Conservation (phyloP, 2,329 filamentous ascomycete genomes). For the Microdochium nivale region DNA sequence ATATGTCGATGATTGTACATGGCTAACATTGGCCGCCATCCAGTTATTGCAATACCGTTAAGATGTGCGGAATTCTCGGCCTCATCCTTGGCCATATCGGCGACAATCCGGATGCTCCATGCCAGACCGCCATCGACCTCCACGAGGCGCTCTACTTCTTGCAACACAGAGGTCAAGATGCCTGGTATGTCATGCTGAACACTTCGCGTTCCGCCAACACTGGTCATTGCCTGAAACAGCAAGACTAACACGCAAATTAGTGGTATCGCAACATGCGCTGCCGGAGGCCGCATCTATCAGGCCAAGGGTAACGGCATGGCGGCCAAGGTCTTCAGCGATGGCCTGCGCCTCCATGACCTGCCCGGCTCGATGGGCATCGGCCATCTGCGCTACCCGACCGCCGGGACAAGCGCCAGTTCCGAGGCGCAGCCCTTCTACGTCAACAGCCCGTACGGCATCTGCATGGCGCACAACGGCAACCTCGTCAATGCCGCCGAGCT, state of each 20-base stretch:
- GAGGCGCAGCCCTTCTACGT: conserved; percentile 93
- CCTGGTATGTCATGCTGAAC: conserved; percentile 23
- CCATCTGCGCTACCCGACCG: conserved; percentile 84
- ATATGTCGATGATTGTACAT: background rate
- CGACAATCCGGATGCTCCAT: conserved; percentile 27
- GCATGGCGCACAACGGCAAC: conserved; percentile 80
- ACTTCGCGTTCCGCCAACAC: no score
- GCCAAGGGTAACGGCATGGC: conserved; percentile 89
- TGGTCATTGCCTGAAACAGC: background rate
- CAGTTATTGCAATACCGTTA: conserved; percentile 9
- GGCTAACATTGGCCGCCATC: background rate
- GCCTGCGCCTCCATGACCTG: conserved; percentile 61
- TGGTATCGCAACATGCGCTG: conserved; percentile 69
- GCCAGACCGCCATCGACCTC: conserved; percentile 53
- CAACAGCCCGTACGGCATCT: conserved; percentile 77
- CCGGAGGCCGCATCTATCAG: conserved; percentile 74
- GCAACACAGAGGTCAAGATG: conserved; percentile 71
- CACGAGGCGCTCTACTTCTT: conserved; percentile 23
- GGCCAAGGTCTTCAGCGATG: conserved; percentile 75
- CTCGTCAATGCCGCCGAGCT: conserved; percentile 69
- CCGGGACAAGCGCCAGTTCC: conserved; percentile 70
- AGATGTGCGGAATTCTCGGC: conserved; percentile 55
- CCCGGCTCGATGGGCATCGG: conserved; percentile 81
- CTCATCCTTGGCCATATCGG: conserved; percentile 49
- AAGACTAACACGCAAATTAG: conserved; percentile 26